Percentiles rank a stretch among this genome's conserved stretches.
Conservation (phyloP, 2,329 filamentous ascomycete genomes). For the Neofusicoccum umdonicola region DNA sequence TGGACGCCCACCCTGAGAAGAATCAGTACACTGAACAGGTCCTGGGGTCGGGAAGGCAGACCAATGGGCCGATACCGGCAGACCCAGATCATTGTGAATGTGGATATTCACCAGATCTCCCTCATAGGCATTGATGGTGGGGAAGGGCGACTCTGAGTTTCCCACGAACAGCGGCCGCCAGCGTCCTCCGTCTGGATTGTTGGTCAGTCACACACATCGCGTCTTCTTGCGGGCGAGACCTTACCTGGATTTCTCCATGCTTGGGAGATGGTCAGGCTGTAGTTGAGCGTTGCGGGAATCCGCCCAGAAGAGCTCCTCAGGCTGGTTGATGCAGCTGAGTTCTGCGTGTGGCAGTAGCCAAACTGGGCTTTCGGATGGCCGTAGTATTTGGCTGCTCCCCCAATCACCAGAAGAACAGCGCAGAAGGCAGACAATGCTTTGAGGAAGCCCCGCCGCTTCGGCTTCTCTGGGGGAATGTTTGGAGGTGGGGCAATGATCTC, state of each 20-base stretch:
- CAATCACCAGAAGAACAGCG: not conserved
- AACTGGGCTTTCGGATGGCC: not conserved
- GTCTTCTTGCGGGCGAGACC: not conserved
- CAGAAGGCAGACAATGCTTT: not conserved
- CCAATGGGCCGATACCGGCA: constrained; percentile 20
- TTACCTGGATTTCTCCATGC: constrained; percentile 20
- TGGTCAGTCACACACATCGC: not conserved
- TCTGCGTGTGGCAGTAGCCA: not conserved
- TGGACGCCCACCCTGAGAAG: constrained; percentile 6
- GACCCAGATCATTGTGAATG: constrained; percentile 20
- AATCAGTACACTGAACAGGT: not conserved
- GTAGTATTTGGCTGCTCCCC: not conserved
- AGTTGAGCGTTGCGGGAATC: constrained; percentile 9
- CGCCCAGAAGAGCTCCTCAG: not conserved
- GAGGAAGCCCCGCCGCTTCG: not conserved
- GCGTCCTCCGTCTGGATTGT: constrained; percentile 18
- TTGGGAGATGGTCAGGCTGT: constrained; percentile 20
- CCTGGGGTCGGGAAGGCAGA: not conserved
- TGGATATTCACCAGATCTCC: constrained; percentile 21
- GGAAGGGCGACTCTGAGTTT: constrained; percentile 21
- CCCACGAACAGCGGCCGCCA: constrained; percentile 22
- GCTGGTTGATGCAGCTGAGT: not conserved
- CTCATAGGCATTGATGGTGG: constrained; percentile 20
- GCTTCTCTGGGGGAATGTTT: not conserved
- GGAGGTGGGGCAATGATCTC: not conserved